These are phyloP conservation scores for Leccinum olivaceopallidum DNA, from an alignment of 768 basidiomycete species.

Conservation along the genomic window DNA sequence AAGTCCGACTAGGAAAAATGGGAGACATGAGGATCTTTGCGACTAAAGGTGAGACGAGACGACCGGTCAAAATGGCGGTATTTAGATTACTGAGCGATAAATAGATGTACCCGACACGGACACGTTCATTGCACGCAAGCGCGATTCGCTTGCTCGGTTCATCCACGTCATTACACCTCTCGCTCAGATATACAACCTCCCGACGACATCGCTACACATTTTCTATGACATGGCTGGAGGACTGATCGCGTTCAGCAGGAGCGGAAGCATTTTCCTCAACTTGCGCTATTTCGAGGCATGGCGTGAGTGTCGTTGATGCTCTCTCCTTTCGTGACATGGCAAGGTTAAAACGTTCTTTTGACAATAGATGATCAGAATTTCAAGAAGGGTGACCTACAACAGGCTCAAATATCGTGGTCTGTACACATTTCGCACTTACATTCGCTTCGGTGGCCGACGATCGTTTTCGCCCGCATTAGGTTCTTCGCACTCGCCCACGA, in stretches of 20 bases:
- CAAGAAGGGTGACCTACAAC: constrained; percentile 44
- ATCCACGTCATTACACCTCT: constrained; percentile 68
- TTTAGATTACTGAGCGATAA: constrained; percentile 4
- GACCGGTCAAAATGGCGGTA: background rate
- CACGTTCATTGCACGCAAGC: constrained; percentile 51
- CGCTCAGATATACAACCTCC: constrained; percentile 70
- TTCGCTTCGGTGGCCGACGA: background rate
- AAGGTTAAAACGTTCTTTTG: background rate
- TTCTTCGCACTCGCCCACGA: constrained; percentile 93
- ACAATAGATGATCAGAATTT: constrained; percentile 71
- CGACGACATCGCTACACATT: constrained; percentile 73
- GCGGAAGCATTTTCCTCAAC: constrained; percentile 87
- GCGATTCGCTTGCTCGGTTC: constrained; percentile 68
- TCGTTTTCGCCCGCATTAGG: constrained; percentile 34
- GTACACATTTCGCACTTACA: constrained; percentile 11
- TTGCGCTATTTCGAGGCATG: constrained; percentile 82
- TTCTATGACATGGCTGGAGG: constrained; percentile 83
- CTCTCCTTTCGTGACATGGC: background rate
- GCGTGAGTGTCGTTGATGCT: constrained; percentile 56
- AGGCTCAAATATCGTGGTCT: constrained; percentile 83
- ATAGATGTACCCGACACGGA: constrained; percentile 58
- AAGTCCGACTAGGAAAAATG: constrained; percentile 49
- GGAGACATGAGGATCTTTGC: constrained; percentile 62
- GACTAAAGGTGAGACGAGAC: constrained; percentile 50
- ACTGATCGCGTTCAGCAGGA: constrained; percentile 91